A percentile compares a stretch with the other conserved stretches of the same genome.
Conservation (phyloP, 495 filamentous ascomycete species). For the Podospora sp. region DNA sequence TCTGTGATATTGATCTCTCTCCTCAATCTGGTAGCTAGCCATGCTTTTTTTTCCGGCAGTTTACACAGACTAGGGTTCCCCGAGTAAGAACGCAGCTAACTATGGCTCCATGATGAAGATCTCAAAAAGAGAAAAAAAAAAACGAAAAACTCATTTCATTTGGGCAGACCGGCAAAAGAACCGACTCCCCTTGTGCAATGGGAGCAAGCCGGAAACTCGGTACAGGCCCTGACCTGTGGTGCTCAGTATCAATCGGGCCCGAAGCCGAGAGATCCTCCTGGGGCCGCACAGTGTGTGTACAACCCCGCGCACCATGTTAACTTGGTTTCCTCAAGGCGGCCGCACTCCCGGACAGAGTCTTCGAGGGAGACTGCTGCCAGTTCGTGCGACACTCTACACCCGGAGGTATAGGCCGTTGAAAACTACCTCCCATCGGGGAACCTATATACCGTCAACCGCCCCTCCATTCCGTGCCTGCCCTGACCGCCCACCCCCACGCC, state of each 20-base stretch:
- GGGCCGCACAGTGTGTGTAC: background rate
- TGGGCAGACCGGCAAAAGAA: background rate
- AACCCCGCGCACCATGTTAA: background rate
- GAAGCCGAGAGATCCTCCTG: no score
- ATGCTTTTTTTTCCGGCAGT: no score
- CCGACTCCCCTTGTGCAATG: constrained; percentile 13
- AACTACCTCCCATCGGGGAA: background rate
- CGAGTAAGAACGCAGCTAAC: no score
- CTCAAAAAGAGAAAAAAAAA: no score
- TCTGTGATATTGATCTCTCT: no score
- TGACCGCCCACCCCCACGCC: no score
- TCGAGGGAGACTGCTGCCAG: background rate
- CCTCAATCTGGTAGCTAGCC: no score
- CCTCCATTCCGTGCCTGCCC: background rate
- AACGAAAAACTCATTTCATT: background rate
- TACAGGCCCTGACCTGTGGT: background rate
- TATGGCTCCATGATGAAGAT: no score
- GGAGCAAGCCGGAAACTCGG: background rate
- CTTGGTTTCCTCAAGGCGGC: background rate
- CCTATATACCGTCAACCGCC: background rate
- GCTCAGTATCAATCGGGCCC: no score
- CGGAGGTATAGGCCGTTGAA: background rate
- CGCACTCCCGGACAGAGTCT: background rate
- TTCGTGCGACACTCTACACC: background rate
- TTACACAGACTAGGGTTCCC: no score